Base-by-base conservation (phyloP, 1,284 basidiomycete species). In the Marasmius tenuissimus region DNA sequence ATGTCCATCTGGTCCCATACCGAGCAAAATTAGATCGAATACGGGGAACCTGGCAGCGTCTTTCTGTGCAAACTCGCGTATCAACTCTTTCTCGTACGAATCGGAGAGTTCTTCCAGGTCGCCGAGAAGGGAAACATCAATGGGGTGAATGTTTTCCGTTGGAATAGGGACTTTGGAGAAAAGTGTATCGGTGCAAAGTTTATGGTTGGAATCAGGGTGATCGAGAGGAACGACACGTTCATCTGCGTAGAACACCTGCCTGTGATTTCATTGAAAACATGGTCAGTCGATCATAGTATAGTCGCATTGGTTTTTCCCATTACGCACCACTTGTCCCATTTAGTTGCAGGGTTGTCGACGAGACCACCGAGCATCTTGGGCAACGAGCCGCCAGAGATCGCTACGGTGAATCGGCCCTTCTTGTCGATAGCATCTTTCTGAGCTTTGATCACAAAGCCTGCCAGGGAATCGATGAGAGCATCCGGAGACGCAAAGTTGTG, bases 181-280 rank as follows among this genome's bases (percentile, higher is more conserved):
- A 71, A 99, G 87, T 65, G 87, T 83, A 63, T 88, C 81, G 49
- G 79, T 79, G 81, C 92, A 94, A 57, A 94, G 85, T 10, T 76
- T 72, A 79, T 97, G 96, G 78, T 99, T 99, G 47, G 93, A 96
- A 73, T 98, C 96, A 59, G 89, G 83, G 72, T 97, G 85, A 78
- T 96, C 89, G 70, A 98, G 88, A 0, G 96, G 94, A 12, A 99
- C 97, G 61, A 91, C 88, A 60, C 97, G 93, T 80, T 99, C 97
- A 75, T 99, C 97, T 58, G 91, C 95, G 75, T 98, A 99, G 80
- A 93, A 99, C 70, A 99, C 88, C 70, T 98, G 94, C 96, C 96
- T 98, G 75, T 40, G 50, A 27, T 27, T 27, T 27, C 42, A 49
- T 2, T 8, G 10, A 4, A 48, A 20, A 22, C 61, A 33, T 37